Evolutionary conservation across 495 filamentous ascomycete species (phyloP), one percentile per base, ranked within the genome.

Genomic region (Glonium stellatum): DNA sequence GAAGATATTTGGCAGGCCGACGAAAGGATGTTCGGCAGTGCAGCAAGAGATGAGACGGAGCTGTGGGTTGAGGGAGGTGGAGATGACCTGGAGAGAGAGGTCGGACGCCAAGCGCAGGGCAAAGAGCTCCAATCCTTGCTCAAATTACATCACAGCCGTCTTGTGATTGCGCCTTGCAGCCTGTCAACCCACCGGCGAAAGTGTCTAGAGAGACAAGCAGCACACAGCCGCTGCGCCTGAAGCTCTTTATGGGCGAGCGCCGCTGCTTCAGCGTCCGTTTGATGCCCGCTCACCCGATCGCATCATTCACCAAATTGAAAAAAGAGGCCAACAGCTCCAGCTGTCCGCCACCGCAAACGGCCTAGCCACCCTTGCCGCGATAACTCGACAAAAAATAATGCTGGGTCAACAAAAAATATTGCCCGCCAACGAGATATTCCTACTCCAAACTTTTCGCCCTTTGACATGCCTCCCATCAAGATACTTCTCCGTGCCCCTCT

Each of bases 131-230:
- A 31, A 51, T 51, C 48, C 48, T 23, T 51, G 48, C 48, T 23
- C 48, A 31, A 25, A 51, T 51, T 23, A 51, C 48, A 25, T 51
- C 48, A 51, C 25, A 23, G 48, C 48, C 48, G 48, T 23, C 25
- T 27, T 9, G 48, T 15, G 19, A 31, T 25, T 31, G 21, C 48
- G 21, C 21, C 48, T 31, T 22, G 48, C 21, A 51, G 48, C 21
- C 1, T 15, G 21, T 23, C 19, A 23, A 22, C 10, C n/a, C 23
- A 27, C 48, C 4, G 19, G 48, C n/a, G n/a, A 5, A 49, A 50
- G n/a, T n/a, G n/a, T 50, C 22, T 23, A 11, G 5, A 23, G 21
- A 23, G 15, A n/a, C 47, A 23, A 2, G 21, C 47, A 11, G 11
- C 18, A 6, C 10, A n/a, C 47, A 18, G 23, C 15, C 46, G 46